Percentiles rank a stretch among this genome's conserved stretches.
Evolutionary conservation across 2,329 filamentous ascomycete genomes (phyloP).

Genomic region (Alternaria infectoria): DNA sequence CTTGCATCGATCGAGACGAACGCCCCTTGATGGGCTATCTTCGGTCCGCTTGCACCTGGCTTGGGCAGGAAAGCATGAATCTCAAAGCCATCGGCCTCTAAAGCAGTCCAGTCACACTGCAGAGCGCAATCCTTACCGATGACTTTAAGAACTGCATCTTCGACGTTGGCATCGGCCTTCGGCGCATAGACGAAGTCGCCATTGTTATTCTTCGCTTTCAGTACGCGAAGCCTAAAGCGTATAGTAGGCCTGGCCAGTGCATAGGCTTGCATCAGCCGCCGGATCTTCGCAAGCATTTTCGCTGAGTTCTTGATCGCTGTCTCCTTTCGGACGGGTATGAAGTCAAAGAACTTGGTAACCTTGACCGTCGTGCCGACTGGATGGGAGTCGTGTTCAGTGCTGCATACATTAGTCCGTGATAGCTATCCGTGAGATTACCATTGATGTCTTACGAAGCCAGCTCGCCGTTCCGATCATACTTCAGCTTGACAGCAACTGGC

Average conservation of each 20-base stretch:
- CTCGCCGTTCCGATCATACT: constrained; percentile 59
- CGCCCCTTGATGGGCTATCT: constrained; percentile 51
- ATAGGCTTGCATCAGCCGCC: constrained; percentile 67
- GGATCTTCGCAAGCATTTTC: constrained; percentile 65
- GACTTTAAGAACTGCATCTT: constrained; percentile 67
- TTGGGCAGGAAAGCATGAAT: constrained; percentile 67
- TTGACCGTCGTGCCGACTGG: constrained; percentile 73
- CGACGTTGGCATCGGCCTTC: constrained; percentile 54
- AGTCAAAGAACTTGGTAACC: constrained; percentile 64
- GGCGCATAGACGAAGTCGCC: constrained; percentile 70
- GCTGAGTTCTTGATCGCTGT: constrained; percentile 62
- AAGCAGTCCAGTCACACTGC: constrained; percentile 58
- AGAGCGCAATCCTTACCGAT: constrained; percentile 64
- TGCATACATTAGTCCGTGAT: constrained; percentile 16
- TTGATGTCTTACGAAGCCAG: constrained; percentile 47
- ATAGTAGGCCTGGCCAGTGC: constrained; percentile 69
- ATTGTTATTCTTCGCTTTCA: constrained; percentile 59
- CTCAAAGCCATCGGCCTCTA: constrained; percentile 50
- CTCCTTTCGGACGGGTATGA: constrained; percentile 69
- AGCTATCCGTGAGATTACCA: neutral
- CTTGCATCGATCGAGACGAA: constrained; percentile 74
- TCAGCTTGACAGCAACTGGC: constrained; percentile 61
- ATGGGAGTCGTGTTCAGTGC: constrained; percentile 53
- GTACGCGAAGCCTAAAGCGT: constrained; percentile 65
- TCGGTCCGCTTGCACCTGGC: constrained; percentile 51